phyloP scores from a whole-genome alignment of 2,329 filamentous ascomycete species.

The Venturia carpophila region DNA sequence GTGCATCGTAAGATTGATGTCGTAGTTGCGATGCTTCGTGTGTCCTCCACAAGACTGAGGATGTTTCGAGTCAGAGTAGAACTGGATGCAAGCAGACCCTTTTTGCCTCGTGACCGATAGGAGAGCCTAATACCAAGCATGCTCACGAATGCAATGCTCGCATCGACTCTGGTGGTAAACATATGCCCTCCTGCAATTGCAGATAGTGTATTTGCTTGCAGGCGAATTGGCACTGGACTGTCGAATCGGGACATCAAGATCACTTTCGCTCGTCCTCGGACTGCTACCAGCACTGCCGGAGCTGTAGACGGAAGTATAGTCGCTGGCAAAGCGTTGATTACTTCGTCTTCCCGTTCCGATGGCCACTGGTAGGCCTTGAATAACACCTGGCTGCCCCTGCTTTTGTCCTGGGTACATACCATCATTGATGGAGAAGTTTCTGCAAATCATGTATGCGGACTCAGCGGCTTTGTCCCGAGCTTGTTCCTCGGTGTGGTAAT shows the following conservation, averaged over 20 bases:
- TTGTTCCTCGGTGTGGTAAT: conserved; percentile 71
- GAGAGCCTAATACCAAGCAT: conserved; percentile 15
- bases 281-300: conserved; percentile 47
- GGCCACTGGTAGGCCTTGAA: conserved; percentile 56
- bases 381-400: conserved; percentile 45
- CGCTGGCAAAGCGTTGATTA: conserved; percentile 35
- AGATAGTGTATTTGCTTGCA: conserved; percentile 21
- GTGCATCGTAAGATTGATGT: not conserved
- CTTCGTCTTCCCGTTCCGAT: conserved; percentile 53
- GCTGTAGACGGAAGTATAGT: conserved; percentile 42
- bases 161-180: conserved; percentile 13
- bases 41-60: not conserved
- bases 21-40: not conserved
- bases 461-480: conserved; percentile 92
- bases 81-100: not conserved
- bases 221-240: conserved; percentile 15
- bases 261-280: conserved; percentile 41
- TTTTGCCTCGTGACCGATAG: not conserved
- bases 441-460: conserved; percentile 94
- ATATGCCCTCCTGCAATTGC: conserved; percentile 24
- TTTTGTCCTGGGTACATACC: conserved; percentile 65
- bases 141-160: conserved; percentile 17
- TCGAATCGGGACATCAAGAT: conserved; percentile 29
- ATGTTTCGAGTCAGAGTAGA: not conserved
- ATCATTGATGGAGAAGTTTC: conserved; percentile 94